Conservation (phyloP, 2,329 filamentous ascomycete genomes). For the Colletotrichum tropicale region DNA sequence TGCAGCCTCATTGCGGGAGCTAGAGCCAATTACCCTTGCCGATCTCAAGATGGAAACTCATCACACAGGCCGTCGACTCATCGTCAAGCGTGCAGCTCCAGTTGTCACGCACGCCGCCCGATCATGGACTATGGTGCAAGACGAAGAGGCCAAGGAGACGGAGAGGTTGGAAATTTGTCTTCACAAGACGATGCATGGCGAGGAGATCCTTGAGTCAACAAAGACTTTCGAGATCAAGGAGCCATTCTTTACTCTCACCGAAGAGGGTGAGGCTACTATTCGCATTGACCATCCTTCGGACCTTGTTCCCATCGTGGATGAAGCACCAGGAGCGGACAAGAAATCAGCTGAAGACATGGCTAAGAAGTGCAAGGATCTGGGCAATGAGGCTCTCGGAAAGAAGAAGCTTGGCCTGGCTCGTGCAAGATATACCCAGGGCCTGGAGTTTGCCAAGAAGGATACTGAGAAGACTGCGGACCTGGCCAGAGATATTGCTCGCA, state of each 20-base stretch:
- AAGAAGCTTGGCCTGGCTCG: conserved; percentile 24
- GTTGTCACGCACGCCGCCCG: conserved; percentile 22
- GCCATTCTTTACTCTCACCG: conserved; percentile 50
- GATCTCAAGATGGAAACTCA: conserved; percentile 33
- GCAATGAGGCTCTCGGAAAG: conserved; percentile 30
- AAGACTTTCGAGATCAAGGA: conserved; percentile 49
- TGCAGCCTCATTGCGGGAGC: conserved; percentile 13
- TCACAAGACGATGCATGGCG: conserved; percentile 35
- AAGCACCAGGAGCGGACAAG: not conserved
- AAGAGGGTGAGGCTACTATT: conserved; percentile 42
- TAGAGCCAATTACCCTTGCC: conserved; percentile 26
- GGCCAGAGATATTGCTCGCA: conserved; percentile 34
- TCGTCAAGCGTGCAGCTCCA: conserved; percentile 24
- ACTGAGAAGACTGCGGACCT: conserved; percentile 16
- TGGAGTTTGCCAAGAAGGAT: conserved; percentile 12
- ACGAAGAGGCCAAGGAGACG: conserved; percentile 25
- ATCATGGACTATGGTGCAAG: conserved; percentile 36
- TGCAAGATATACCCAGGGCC: conserved; percentile 29
- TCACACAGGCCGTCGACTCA: conserved; percentile 29
- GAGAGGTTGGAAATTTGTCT: conserved; percentile 34
- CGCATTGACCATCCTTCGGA: conserved; percentile 40
- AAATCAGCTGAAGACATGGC: conserved; percentile 11
- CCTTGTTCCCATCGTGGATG: conserved; percentile 21
- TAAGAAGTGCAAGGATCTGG: conserved; percentile 27
- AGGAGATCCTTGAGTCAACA: conserved; percentile 36